Percentiles rank a stretch among this genome's conserved stretches.
phyloP scores from a whole-genome alignment of 345 rosid genomes.

The Populus simonii region DNA sequence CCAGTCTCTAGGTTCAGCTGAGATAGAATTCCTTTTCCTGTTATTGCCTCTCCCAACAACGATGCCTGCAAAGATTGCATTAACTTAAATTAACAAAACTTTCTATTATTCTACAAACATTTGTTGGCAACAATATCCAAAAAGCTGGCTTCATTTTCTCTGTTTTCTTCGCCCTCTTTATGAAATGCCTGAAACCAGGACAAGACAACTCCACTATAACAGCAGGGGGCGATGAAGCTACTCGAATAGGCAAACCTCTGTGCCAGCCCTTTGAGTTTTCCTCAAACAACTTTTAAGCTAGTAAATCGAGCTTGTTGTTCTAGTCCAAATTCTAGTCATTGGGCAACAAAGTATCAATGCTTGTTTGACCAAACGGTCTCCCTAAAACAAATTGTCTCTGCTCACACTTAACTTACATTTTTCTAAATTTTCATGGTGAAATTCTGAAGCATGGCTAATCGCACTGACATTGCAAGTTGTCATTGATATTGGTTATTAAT shows the following conservation, averaged over 20 bases:
- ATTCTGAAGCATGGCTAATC: background rate
- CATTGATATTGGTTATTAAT: background rate
- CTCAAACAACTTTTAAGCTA: background rate
- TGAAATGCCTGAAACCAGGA: background rate
- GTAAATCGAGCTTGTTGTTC: background rate
- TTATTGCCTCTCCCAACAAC: slow-evolving; percentile 76
- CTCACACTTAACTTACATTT: background rate
- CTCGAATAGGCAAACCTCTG: too few relatives aligned
- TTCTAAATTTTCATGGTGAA: too few relatives aligned
- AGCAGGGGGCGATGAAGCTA: background rate
- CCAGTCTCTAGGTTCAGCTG: slow-evolving; percentile 90
- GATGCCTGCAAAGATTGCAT: slow-evolving; percentile 56
- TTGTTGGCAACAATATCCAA: background rate
- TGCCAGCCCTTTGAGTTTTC: too few relatives aligned
- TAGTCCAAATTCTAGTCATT: background rate
- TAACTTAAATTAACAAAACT: background rate
- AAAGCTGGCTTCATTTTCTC: background rate
- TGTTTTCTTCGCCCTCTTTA: background rate
- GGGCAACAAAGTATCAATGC: background rate
- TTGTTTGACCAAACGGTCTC: background rate
- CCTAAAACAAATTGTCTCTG: background rate
- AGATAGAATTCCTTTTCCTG: slow-evolving; percentile 89
- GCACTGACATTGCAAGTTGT: background rate
- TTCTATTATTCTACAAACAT: background rate
- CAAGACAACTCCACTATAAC: background rate